Evolutionary conservation across 2,329 filamentous ascomycete species (phyloP).

Genomic region (Colletotrichum spinosum): DNA sequence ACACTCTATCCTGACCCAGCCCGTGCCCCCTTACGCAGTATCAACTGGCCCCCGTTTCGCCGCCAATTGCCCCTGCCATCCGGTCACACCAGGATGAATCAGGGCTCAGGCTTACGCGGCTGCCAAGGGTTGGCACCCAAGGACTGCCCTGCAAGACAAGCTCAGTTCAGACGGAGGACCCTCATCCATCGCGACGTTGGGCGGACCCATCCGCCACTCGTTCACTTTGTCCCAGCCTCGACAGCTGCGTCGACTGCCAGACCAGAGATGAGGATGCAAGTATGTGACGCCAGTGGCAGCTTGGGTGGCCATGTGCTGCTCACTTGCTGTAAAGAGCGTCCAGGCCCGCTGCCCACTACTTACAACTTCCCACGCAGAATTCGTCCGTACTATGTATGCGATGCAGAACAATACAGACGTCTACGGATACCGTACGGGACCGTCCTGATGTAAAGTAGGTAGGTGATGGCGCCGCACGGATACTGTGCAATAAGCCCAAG

Average conservation of each 20-base stretch:
- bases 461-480: too few relatives aligned
- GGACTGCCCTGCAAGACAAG: conserved; percentile 17
- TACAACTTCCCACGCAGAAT: too few relatives aligned
- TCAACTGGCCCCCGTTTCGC: conserved; percentile 20
- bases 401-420: not conserved
- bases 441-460: not conserved
- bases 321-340: too few relatives aligned
- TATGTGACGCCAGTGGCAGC: conserved; percentile 12
- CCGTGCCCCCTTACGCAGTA: conserved; percentile 7
- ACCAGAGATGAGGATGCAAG: conserved; percentile 9
- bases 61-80: conserved; percentile 27
- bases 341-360: too few relatives aligned
- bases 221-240: conserved; percentile 18
- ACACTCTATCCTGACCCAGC: conserved; percentile 18
- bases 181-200: not conserved
- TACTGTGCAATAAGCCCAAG: not conserved
- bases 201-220: not conserved
- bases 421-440: conserved; percentile 3
- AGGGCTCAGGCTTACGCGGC: conserved; percentile 36
- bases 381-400: too few relatives aligned
- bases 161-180: conserved; percentile 24
- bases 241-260: not conserved
- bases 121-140: conserved; percentile 27
- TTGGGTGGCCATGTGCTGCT: not conserved
- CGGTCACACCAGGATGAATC: conserved; percentile 37